Evolutionary conservation across 768 basidiomycete genomes (phyloP).

Genomic region (Ramaria rubella): DNA sequence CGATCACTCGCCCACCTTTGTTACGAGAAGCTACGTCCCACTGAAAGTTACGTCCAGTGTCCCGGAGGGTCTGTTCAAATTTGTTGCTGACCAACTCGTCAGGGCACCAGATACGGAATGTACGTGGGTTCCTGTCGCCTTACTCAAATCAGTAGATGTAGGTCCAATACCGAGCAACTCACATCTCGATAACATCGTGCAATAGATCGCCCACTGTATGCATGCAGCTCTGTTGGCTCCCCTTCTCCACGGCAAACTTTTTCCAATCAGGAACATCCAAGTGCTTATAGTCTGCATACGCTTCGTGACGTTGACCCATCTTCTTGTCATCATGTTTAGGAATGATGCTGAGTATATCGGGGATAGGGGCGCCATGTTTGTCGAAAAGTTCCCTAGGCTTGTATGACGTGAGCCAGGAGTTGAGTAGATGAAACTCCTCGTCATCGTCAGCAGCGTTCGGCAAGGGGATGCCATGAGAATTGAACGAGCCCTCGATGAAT

Average conservation of each 20-base stretch:
- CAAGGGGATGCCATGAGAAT: slow-evolving; percentile 84
- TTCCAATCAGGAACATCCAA: slow-evolving; percentile 65
- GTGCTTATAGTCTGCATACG: slow-evolving; percentile 54
- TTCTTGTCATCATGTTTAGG: slow-evolving; percentile 48
- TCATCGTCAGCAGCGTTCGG: slow-evolving; percentile 58
- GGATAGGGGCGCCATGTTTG: slow-evolving; percentile 43
- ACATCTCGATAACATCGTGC: slow-evolving; percentile 50
- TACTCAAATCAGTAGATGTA: neutral
- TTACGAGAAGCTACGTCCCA: slow-evolving; percentile 68
- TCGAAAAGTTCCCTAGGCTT: slow-evolving; percentile 60
- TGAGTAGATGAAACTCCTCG: slow-evolving; percentile 56
- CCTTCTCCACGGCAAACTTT: slow-evolving; percentile 43
- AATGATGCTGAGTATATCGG: slow-evolving; percentile 50
- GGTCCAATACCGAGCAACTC: slow-evolving; percentile 17
- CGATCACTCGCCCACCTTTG: slow-evolving; percentile 75
- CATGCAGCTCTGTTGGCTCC: slow-evolving; percentile 69
- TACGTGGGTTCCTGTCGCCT: slow-evolving; percentile 61
- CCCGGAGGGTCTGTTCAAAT: slow-evolving; percentile 71
- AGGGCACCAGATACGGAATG: slow-evolving; percentile 87
- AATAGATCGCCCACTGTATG: slow-evolving; percentile 56
- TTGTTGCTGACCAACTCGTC: slow-evolving; percentile 87
- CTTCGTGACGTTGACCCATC: slow-evolving; percentile 65
- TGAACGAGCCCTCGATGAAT: slow-evolving; percentile 75
- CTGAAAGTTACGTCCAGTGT: slow-evolving; percentile 70
- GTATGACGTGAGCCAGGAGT: slow-evolving; percentile 72